Evolutionary conservation across 1,139 yeast species (phyloP).

Genomic region (Pichia sp.): DNA sequence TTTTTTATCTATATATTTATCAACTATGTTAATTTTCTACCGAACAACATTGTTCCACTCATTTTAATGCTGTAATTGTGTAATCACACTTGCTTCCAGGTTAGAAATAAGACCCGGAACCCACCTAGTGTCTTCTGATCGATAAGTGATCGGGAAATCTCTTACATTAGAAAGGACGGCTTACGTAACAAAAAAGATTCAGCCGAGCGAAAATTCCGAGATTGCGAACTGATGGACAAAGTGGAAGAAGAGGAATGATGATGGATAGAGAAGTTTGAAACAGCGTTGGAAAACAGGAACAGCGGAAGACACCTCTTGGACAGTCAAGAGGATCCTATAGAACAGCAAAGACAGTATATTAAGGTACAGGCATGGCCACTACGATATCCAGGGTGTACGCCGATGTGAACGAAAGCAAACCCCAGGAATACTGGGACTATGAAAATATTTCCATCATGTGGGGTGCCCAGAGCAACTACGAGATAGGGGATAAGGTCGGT

Average conservation of each 20-base stretch:
- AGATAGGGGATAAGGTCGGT: constrained; percentile 66
- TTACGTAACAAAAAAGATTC: background rate
- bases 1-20: background rate
- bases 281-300: too few species aligned
- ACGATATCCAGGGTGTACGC: constrained; percentile 54
- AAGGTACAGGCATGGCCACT: constrained; percentile 9
- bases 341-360: background rate
- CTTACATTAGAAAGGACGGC: background rate
- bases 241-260: background rate
- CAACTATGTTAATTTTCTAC: too few species aligned
- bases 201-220: background rate
- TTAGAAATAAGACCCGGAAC: too few species aligned
- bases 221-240: background rate
- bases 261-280: too few species aligned
- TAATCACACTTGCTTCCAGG: too few species aligned
- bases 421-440: constrained; percentile 76
- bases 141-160: background rate
- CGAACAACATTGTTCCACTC: too few species aligned
- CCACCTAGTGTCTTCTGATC: too few species aligned
- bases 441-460: constrained; percentile 66
- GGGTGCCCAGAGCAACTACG: constrained; percentile 68
- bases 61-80: too few species aligned
- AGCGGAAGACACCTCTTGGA: background rate
- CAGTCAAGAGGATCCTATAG: background rate
- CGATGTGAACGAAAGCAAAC: constrained; percentile 58